phyloP scores from a whole-genome alignment of 2,329 filamentous ascomycete genomes.

The Pseudogymnoascus sp. region DNA sequence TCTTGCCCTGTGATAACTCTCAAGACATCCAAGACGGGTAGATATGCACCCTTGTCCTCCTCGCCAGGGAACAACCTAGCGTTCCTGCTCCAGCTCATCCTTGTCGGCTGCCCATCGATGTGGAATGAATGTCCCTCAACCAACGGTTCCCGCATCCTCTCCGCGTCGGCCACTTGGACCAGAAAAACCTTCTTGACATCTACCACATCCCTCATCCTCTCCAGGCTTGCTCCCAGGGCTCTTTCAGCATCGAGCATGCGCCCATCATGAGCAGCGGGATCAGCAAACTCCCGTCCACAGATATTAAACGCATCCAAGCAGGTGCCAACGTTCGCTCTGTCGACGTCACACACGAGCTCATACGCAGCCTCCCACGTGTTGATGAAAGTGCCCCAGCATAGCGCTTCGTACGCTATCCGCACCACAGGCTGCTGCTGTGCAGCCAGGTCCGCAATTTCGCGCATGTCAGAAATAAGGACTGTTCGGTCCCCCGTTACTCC shows the following conservation, averaged over 20 bases:
- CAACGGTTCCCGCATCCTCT: slow-evolving; percentile 52
- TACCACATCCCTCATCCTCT: slow-evolving; percentile 19
- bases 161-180: slow-evolving; percentile 69
- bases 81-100: slow-evolving; percentile 76
- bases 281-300: slow-evolving; percentile 61
- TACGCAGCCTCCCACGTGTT: slow-evolving; percentile 67
- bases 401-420: slow-evolving; percentile 64
- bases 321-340: slow-evolving; percentile 65
- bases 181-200: slow-evolving; percentile 51
- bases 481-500: slow-evolving; percentile 42
- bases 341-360: slow-evolving; percentile 57
- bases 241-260: slow-evolving; percentile 24
- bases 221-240: slow-evolving; percentile 36
- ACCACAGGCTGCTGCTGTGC: slow-evolving; percentile 41
- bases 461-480: slow-evolving; percentile 55
- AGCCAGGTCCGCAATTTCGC: slow-evolving; percentile 60
- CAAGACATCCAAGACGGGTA: slow-evolving; percentile 48
- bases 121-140: slow-evolving; percentile 50
- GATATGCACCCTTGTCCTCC: slow-evolving; percentile 48
- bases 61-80: slow-evolving; percentile 52
- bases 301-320: slow-evolving; percentile 77
- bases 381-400: slow-evolving; percentile 64
- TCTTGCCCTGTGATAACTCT: slow-evolving; percentile 41
- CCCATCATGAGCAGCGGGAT: slow-evolving; percentile 44
- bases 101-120: slow-evolving; percentile 46